Percentiles rank a stretch among this genome's conserved stretches.
phyloP scores from a whole-genome alignment of 2,329 filamentous ascomycete species.

The Raffaelea deltoideospora region DNA sequence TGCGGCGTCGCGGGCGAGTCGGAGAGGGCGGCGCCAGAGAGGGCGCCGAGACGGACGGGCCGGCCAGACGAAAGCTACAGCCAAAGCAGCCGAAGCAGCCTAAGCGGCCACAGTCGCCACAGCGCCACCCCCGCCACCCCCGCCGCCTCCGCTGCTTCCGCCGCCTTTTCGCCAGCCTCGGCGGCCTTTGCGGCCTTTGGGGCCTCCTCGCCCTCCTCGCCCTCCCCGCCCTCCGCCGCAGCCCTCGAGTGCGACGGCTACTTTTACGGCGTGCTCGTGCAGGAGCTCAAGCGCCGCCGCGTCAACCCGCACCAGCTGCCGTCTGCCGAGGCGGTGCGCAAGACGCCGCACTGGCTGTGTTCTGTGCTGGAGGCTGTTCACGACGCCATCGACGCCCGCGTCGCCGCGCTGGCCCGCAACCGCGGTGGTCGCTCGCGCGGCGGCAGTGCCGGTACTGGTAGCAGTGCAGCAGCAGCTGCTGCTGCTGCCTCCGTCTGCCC shows the following conservation, averaged over 20 bases:
- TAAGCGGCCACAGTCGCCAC: not conserved
- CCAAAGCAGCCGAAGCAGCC: not conserved
- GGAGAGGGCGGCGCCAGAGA: no score
- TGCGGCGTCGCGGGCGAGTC: no score
- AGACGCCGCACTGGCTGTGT: constrained; percentile 2
- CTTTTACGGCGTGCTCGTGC: constrained; percentile 3
- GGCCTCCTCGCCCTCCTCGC: not conserved
- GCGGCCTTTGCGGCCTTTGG: no score
- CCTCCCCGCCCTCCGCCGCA: not conserved
- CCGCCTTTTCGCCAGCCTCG: no score
- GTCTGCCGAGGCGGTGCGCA: not conserved
- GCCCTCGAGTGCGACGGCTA: constrained; percentile 4
- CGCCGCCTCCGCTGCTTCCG: not conserved
- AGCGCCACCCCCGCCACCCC: not conserved
- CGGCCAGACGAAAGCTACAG: not conserved
- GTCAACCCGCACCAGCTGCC: constrained; percentile 3
- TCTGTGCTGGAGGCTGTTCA: constrained; percentile 1
- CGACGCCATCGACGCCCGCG: constrained; percentile 3
- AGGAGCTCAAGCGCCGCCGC: constrained; percentile 1
- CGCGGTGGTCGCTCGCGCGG: not conserved
- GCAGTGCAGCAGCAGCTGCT: no score
- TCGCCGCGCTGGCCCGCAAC: not conserved
- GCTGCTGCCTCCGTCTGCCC: no score
- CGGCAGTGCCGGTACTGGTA: no score
- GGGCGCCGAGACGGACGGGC: no score